These are phyloP conservation scores for Blastobotrys chiropterorum DNA, from an alignment of 805 yeast species.

Conservation along the genomic window DNA sequence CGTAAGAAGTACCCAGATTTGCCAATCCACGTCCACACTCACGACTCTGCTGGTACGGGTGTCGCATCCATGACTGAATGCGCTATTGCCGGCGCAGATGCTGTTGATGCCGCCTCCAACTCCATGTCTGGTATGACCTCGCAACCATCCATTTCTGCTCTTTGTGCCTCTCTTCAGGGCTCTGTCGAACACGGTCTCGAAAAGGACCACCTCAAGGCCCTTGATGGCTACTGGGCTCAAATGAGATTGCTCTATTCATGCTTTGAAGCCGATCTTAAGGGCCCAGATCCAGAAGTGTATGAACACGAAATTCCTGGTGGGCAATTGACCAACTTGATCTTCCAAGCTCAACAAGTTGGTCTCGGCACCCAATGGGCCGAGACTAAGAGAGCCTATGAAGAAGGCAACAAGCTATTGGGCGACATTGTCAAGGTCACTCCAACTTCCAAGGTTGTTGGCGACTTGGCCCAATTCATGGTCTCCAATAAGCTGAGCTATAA, in stretches of 20 bases:
- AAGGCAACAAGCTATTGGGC: constrained; percentile 86
- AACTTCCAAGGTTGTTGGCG: constrained; percentile 99
- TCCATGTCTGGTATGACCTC: constrained; percentile 98
- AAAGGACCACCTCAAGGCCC: constrained; percentile 62
- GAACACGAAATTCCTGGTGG: constrained; percentile 99
- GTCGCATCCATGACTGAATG: constrained; percentile 94
- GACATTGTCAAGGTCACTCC: constrained; percentile 99
- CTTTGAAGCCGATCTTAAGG: constrained; percentile 97
- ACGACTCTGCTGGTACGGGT: constrained; percentile 99
- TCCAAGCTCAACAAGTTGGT: constrained; percentile 99
- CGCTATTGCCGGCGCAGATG: constrained; percentile 96
- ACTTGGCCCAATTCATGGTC: constrained; percentile 99
- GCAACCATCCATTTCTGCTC: constrained; percentile 92
- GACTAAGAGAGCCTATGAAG: constrained; percentile 89
- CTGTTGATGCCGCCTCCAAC: constrained; percentile 94
- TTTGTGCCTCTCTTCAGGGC: constrained; percentile 88
- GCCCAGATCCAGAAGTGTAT: constrained; percentile 99
- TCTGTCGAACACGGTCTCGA: constrained; percentile 69
- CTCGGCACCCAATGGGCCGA: constrained; percentile 94
- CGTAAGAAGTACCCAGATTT: constrained; percentile 84
- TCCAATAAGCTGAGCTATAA: constrained; percentile 80
- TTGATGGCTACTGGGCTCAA: constrained; percentile 98
- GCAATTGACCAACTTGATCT: constrained; percentile 91
- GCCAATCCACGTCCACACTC: constrained; percentile 98
- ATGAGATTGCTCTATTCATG: constrained; percentile 95